A percentile compares a stretch with the other conserved stretches of the same genome.
Evolutionary conservation across 2,329 filamentous ascomycete genomes (phyloP).

Genomic region (Fusarium nisikadoi): DNA sequence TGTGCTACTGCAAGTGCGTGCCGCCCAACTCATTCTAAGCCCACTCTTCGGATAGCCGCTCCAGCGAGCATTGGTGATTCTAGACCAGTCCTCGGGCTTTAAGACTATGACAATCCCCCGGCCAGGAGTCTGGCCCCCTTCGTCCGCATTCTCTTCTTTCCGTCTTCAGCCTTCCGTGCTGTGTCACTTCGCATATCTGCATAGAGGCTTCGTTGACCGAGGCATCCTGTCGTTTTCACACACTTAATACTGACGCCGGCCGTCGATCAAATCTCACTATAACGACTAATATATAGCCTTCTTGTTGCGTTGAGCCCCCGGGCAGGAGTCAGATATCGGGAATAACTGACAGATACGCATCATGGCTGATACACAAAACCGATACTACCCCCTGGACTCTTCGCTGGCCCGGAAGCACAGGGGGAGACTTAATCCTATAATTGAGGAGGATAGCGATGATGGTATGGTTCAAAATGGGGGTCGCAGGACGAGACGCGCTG

Average conservation of each 20-base stretch:
- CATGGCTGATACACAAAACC: conserved; percentile 58
- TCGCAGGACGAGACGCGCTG: conserved; percentile 43
- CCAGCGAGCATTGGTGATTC: conserved; percentile 25
- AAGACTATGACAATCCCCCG: conserved; percentile 45
- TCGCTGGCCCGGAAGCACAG: conserved; percentile 66
- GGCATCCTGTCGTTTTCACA: conserved; percentile 54
- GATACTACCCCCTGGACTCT: conserved; percentile 60
- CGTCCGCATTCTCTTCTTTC: conserved; percentile 51
- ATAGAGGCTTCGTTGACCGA: conserved; percentile 57
- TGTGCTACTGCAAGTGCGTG: conserved; percentile 43
- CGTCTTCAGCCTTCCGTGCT: conserved; percentile 45
- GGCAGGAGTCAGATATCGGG: conserved; percentile 43
- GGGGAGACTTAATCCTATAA: conserved; percentile 72
- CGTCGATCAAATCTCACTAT: conserved; percentile 46
- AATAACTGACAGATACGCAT: conserved; percentile 51
- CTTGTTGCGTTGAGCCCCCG: conserved; percentile 26
- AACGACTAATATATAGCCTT: conserved; percentile 38
- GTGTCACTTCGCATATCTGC: conserved; percentile 44
- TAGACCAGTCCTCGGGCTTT: conserved; percentile 37
- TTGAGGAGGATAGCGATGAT: conserved; percentile 65
- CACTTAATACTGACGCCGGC: conserved; percentile 49
- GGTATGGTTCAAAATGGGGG: conserved; percentile 39
- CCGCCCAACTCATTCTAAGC: conserved; percentile 28
- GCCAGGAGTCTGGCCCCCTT: conserved; percentile 44
- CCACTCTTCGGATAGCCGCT: conserved; percentile 43